Percentiles rank a stretch among this genome's conserved stretches.
These are phyloP conservation scores for Yarrowia hollandica DNA, from an alignment of 805 yeast genomes.

Conservation along the genomic window DNA sequence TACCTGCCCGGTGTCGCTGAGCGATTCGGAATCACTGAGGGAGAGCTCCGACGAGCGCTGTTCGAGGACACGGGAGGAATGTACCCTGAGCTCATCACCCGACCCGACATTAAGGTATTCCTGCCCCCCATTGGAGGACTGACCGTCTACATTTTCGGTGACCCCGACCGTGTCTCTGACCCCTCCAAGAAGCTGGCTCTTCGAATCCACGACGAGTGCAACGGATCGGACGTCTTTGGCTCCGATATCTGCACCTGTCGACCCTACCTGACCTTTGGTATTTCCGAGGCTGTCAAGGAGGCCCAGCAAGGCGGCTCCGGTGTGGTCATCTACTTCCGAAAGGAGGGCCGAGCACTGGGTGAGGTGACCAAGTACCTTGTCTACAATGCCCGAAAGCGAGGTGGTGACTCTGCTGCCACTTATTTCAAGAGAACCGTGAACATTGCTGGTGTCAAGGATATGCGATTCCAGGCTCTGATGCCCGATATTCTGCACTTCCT, in stretches of 20 bases:
- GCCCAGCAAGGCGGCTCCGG: slow-evolving; percentile 70
- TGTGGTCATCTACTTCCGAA: slow-evolving; percentile 63
- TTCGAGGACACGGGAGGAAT: slow-evolving; percentile 71
- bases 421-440: slow-evolving; percentile 69
- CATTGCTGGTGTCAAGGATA: slow-evolving; percentile 71
- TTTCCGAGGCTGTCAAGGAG: slow-evolving; percentile 65
- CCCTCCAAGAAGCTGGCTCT: slow-evolving; percentile 54
- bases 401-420: slow-evolving; percentile 67
- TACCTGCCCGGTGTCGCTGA: slow-evolving; percentile 67
- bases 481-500: slow-evolving; percentile 68
- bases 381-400: slow-evolving; percentile 68
- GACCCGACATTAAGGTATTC: slow-evolving; percentile 66
- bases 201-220: slow-evolving; percentile 68
- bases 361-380: slow-evolving; percentile 70
- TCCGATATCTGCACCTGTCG: slow-evolving; percentile 70
- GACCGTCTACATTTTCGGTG: slow-evolving; percentile 66
- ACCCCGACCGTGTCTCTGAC: slow-evolving; percentile 55
- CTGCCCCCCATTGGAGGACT: slow-evolving; percentile 70
- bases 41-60: slow-evolving; percentile 56
- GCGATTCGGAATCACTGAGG: slow-evolving; percentile 58
- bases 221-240: slow-evolving; percentile 69
- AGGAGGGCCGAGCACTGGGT: slow-evolving; percentile 69
- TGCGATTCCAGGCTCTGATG: slow-evolving; percentile 71
- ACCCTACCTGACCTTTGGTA: slow-evolving; percentile 65
- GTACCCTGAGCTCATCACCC: slow-evolving; percentile 66